Conservation (phyloP, 352 stramenopile species). For the Globisporangium abappressorium region DNA sequence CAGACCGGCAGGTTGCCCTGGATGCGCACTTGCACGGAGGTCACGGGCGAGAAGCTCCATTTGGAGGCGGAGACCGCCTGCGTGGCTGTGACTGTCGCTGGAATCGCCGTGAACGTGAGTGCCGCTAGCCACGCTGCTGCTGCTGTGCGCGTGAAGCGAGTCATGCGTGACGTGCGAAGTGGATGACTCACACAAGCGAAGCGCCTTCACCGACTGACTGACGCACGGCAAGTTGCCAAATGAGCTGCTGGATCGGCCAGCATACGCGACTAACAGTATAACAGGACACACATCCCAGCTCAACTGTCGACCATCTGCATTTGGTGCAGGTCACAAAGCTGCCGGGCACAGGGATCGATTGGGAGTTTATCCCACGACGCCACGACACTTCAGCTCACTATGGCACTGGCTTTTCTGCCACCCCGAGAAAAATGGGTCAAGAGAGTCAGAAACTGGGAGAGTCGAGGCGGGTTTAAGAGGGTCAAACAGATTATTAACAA, state of each 20-base stretch:
- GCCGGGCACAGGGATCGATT: too few relatives aligned
- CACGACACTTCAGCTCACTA: background rate
- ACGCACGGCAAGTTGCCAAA: background rate
- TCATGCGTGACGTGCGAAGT: background rate
- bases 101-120: background rate
- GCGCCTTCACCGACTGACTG: background rate
- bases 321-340: too few relatives aligned
- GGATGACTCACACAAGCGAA: background rate
- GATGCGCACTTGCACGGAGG: conserved; percentile 43
- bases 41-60: conserved; percentile 26
- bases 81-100: background rate
- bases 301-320: background rate
- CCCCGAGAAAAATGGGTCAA: background rate
- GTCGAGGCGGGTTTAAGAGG: too few relatives aligned
- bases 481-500: too few relatives aligned
- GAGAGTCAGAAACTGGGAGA: background rate
- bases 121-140: background rate
- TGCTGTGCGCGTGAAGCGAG: background rate
- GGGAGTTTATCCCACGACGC: background rate
- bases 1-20: conserved; percentile 46
- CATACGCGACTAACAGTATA: background rate
- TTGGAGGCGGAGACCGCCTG: background rate
- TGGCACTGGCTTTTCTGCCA: background rate
- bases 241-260: background rate
- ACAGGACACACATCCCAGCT: background rate